Base-by-base conservation (phyloP, 306 rosid species). In the Acmispon strigosus region DNA sequence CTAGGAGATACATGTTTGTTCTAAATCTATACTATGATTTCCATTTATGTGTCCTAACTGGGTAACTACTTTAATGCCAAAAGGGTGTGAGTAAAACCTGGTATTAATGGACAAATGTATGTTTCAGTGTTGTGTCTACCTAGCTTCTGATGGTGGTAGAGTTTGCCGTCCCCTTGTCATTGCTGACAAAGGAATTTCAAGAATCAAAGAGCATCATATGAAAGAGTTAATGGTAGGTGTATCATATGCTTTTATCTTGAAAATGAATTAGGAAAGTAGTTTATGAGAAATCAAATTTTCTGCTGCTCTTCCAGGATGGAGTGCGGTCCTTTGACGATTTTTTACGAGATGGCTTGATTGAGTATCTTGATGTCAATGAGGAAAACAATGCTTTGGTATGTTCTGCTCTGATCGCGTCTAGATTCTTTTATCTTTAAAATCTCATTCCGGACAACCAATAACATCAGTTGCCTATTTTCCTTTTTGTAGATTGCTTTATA, bases 61-160 rank as follows among this genome's bases (percentile, higher is more conserved):
- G 17, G 39, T 58, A 61, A 6, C 22, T 56, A 49, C 34, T 48
- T 55, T 22, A 24, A 62, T 53, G 49, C 29, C 50, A 8, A 61
- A 74, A 51, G 8, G 48, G 62, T 53, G 55, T 39, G 56, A 45
- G 15, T 36, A 34, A 22, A 65, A 32, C 11, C 74, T 72, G 51
- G 42, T 29, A 59, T 75, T 63, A 62, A 69, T 49, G 18, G 53
- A 65, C 37, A 41, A 53, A 62, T 47, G 6, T 67, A 34, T 81
- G 57, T 65, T 65, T 85, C 90, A 89, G 94, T 72, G 61, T 20
- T 87, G 98, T 82, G 94, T 93, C 36, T 90, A 93, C 72, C 65
- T 93, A 76, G 97, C 98, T 83, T 90, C 98, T 50, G 98, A 93
- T 83, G 98, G 97, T 45, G 98, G 98, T 45, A 86, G 98, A 78